Percentiles rank a stretch among this genome's conserved stretches.
Conservation (phyloP, 345 rosid species). For the Eucalyptus viminalis region DNA sequence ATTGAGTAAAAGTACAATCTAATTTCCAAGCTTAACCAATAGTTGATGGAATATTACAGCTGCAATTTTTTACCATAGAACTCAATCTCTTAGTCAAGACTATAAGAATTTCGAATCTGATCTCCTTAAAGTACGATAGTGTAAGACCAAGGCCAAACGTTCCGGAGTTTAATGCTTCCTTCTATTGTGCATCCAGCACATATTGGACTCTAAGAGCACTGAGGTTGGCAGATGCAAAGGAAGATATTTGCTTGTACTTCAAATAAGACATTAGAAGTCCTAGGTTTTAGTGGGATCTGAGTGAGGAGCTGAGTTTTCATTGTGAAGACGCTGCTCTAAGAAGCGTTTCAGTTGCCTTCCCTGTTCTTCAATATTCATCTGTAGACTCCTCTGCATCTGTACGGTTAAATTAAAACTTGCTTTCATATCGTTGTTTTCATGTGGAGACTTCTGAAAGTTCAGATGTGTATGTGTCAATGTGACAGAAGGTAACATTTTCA, state of each 20-base stretch:
- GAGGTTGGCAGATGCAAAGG: background rate
- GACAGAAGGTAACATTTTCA: background rate
- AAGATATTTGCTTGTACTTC: background rate
- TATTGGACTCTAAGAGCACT: background rate
- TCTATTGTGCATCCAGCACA: background rate
- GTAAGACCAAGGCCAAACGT: background rate
- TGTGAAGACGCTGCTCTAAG: conserved; percentile 1
- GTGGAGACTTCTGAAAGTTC: background rate
- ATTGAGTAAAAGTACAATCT: background rate
- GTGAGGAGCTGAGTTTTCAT: background rate
- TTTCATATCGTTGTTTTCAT: background rate
- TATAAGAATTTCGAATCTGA: background rate
- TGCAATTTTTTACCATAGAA: background rate
- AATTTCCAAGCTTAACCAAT: background rate
- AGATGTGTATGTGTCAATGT: background rate
- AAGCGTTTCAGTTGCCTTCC: conserved; percentile 17
- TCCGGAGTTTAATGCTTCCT: background rate
- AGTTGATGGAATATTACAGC: background rate
- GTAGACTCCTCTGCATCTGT: conserved; percentile 14
- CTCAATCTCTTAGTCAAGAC: background rate
- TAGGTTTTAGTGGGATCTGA: background rate
- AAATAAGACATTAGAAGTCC: background rate
- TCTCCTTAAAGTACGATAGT: background rate
- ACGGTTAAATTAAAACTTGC: background rate
- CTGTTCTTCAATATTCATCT: conserved; percentile 19